Evolutionary conservation across 108 stramenopile genomes (phyloP), one percentile per base, ranked within the genome.

Genomic region (Cyclotella choctawhatcheeana): DNA sequence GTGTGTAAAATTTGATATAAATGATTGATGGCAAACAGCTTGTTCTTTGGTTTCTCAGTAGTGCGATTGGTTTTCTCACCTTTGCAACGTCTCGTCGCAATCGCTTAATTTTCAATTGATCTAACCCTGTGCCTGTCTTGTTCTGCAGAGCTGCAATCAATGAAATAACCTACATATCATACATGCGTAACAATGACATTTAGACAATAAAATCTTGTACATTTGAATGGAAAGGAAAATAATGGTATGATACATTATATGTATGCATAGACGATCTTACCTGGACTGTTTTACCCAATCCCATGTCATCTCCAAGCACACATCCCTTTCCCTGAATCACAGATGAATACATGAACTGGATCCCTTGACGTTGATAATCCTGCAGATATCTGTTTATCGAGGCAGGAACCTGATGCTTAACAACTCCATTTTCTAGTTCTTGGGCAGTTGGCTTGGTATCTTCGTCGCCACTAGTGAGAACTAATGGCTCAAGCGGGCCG

Each of bases 301-400:
- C 86, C 85, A 88, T 84, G 35, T 88, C 78, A 29, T 70, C 65
- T 51, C 93, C 90, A 7, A 92, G 84, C 50, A 86, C 77, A 29
- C 74, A 77, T 31, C 93, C 93, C 52, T 77, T 73, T 3, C 80
- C 77, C 27, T 70, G 34, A 27, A 79, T 73, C 16, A 93, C 63
- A 32, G 81, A 77, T 14, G 87, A 79, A 74, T 85, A 84, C 85
- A 93, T 81, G 53, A 96, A 96, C 43, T 79, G 68, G 44, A 96
- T 74, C 0, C 95, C 95, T 43, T 74, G 83, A 44, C 84, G 75
- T 51, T 96, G 95, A 81, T 86, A 96, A 1, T 69, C 79, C 26
- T 81, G 62, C 26, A 96, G 73, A 67, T 93, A 96, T 25, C 92
- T 83, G 69, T 85, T 89, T 47, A 96, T 87, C 21, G 91, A 82